Base-by-base conservation (phyloP, 352 stramenopile species). In the Globisporangium iwayamae region DNA sequence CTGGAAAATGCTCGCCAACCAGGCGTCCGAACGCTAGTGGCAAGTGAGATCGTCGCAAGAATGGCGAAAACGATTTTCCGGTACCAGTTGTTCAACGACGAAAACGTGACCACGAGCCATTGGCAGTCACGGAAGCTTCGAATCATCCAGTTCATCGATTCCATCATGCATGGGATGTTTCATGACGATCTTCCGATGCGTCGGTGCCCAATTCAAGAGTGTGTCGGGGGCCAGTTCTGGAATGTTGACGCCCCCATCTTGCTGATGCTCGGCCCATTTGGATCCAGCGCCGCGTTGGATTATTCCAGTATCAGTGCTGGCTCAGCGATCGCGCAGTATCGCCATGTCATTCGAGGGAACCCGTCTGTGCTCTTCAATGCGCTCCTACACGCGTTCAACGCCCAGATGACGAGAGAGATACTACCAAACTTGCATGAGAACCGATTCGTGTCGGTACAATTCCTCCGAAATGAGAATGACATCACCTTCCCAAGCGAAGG, bases 21-120 rank as follows among this genome's bases (percentile, higher is more conserved):
- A 10, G 86, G 86, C 2, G 66, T 88, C 7, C 62, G 70, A 46
- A 67, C 83, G 11, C 63, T 94, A 6, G 76, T 94, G 9, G 82
- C 85, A 14, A 73, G 74, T 41, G 81, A 92, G 43, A 91, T 94
- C 22, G 51, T 94, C 32, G 71, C 78, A 47, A 78, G 86, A 36
- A 47, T 94, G 30, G 86, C 86, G 3, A 94, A 93, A 66, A 83
- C 79, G 1, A 46, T 93, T 8, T 91, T 94, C 43, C 78, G 78
- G 4, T 91, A 83, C 36, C 72, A 75, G 8, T 70, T 91, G 56
- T 68, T 83, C 1, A 78, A 86, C 46, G 76, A 90, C 66, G 53
- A 76, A 7, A 77, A 67, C 5, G 72, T 70, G 10, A 67, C 71
- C 0, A 74, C 63, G 3, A 87, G 68, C 54, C 72, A 72, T 7